phyloP scores from a whole-genome alignment of 257 asterid species.

The Solanum etuberosum region DNA sequence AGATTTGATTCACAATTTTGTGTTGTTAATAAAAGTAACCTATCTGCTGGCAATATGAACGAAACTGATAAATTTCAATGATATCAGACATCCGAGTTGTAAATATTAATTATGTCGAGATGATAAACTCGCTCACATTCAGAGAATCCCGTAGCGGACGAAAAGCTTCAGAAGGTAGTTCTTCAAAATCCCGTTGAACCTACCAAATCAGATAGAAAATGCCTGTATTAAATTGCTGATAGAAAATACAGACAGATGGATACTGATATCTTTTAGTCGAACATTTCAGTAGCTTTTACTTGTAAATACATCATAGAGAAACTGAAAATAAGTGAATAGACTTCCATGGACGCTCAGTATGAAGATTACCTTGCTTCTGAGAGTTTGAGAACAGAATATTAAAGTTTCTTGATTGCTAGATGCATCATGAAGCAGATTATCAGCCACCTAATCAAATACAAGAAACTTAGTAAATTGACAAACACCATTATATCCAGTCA shows the following conservation, averaged over 20 bases:
- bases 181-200: conserved; percentile 99
- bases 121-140: conserved; percentile 48
- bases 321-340: not conserved
- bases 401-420: conserved; percentile 88
- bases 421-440: conserved; percentile 90
- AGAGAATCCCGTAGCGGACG: conserved; percentile 78
- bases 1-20: not conserved
- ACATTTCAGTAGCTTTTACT: not conserved
- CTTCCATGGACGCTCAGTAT: not conserved
- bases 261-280: not conserved
- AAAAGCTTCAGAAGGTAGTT: conserved; percentile 95
- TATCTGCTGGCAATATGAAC: not conserved
- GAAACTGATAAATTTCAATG: not conserved
- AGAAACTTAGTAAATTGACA: not conserved
- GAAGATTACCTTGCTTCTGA: conserved; percentile 83
- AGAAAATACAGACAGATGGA: not conserved
- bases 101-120: not conserved
- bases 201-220: conserved; percentile 16
- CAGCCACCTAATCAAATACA: conserved; percentile 69
- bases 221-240: not conserved
- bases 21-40: not conserved
- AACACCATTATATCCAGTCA: not conserved
- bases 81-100: not conserved
- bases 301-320: not conserved
- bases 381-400: conserved; percentile 96